Conservation (phyloP, 2,329 filamentous ascomycete genomes). For the Pseudogymnoascus sp. region DNA sequence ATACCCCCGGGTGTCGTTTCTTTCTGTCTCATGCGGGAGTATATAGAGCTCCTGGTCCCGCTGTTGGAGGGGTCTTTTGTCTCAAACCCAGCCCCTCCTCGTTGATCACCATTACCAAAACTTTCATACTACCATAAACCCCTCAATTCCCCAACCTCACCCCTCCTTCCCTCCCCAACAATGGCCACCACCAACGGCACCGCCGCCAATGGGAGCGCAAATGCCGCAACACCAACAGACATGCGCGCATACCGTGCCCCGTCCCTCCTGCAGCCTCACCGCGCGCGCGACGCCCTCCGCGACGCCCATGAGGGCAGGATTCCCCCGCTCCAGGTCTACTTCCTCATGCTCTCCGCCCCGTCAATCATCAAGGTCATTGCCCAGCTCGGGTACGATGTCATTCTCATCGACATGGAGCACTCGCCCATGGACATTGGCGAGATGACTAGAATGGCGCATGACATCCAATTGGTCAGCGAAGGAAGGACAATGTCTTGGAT, state of each 20-base stretch:
- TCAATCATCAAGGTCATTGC: constrained; percentile 35
- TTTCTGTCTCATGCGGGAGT: background rate
- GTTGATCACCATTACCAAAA: background rate
- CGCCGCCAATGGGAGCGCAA: background rate
- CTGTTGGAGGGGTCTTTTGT: background rate
- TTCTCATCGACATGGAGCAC: constrained; percentile 44
- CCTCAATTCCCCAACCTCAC: background rate
- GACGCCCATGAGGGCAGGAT: constrained; percentile 40
- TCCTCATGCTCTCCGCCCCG: constrained; percentile 33
- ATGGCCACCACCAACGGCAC: background rate
- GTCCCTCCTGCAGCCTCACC: constrained; percentile 39
- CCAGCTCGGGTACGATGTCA: constrained; percentile 35
- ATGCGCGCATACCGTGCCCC: constrained; percentile 37
- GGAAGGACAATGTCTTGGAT: constrained; percentile 39
- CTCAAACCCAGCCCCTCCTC: background rate
- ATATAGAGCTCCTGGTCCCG: background rate
- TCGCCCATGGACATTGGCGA: constrained; percentile 38
- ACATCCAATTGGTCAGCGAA: constrained; percentile 38
- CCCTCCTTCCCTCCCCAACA: background rate
- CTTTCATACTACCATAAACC: background rate
- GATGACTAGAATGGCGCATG: constrained; percentile 43
- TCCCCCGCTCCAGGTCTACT: constrained; percentile 35
- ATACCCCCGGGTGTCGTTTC: background rate
- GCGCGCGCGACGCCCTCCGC: constrained; percentile 36
- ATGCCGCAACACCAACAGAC: background rate